Evolutionary conservation across 192 early-diverging fungal genomes (phyloP), one percentile per base, ranked within the genome.

Genomic region (Polychytrium aggregatum): DNA sequence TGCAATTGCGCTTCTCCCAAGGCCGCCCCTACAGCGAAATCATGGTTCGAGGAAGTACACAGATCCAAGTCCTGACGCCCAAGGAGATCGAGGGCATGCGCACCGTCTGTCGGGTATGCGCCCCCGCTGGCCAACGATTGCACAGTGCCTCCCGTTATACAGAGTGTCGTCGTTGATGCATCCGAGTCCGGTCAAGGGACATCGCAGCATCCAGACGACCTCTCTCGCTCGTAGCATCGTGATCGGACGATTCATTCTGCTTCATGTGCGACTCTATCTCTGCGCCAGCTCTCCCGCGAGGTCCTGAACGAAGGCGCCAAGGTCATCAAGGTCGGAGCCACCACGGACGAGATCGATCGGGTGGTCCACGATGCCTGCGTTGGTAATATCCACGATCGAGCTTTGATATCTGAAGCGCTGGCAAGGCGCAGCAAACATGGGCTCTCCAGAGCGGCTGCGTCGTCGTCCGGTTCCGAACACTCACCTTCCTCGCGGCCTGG

Each of bases 311-410:
- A 67, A 49, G 96, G 86, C 28, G 76, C 78, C 9, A 81, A 82
- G 4, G 85, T 87, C 28, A 63, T 90, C 38, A 70, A 73, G 34
- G 76, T 81, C 22, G 96, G 96, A 3, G 76, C 87, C 0, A 97
- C 92, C 0, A 94, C 93, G 0, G 92, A 97, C 53, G 90, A 93
- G 61, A 91, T 98, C 48, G 96, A 98, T 56, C 75, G 88, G 11
- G 74, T 94, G 35, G 82, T 97, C 42, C 96, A 98, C 50, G 92
- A 97, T 50, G 96, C 92, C 10, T 85, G 79, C 1, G 78, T 98
- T 40, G 67, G 64, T 73, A 58, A 30, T n/a, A n/a, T n/a, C n/a
- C n/a, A n/a, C n/a, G n/a, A n/a, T n/a, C n/a, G n/a, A n/a, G n/a
- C n/a, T n/a, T n/a, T n/a, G n/a, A n/a, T n/a, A n/a, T n/a, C n/a